Base-by-base conservation (phyloP, 805 yeast species). In the Debaryomyces prosopidis region DNA sequence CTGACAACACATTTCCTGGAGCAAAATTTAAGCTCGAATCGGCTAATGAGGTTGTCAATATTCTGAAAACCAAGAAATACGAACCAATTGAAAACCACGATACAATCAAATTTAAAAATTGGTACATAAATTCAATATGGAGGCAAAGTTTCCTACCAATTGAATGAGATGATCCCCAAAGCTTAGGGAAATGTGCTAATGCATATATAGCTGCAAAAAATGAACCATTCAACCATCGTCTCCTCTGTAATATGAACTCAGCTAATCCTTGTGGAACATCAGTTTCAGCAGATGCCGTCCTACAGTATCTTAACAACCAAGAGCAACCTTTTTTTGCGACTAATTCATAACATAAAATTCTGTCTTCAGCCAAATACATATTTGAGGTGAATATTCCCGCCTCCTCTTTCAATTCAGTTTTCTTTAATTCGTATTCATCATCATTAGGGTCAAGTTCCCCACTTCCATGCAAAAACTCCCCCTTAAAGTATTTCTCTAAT, bases 141-240 rank as follows among this genome's bases (percentile, higher is more conserved):
- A 82, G 65, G 48, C 71, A 66, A 10, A 81, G 19, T 57, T 80
- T 71, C 44, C 87, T 73, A 30, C 73, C 60, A 11, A 70, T 39
- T 30, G 79, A 75, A 61, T 82, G 87, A 12, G 77, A 66, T 5
- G 84, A 75, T n/a, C 66, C 49, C 74, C 82, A 82, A 32, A 82
- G 53, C 45, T 81, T 74, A 14, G 76, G 74, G 57, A 80, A 81
- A 53, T 82, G 85, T 43, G 68, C 76, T 51, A 82, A 65, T 1
- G 81, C 62, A 52, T 80, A 80, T 36, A 80, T 71, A 38, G 82
- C 82, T 1, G 87, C 87, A 35, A 84, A 84, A 57, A 82, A 82
- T 1, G 87, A 81, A 37, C 87, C 87, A 58, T 82, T 82, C 47
- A 83, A 69, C 87, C 87, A 82, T 54, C 87, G 73, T 58, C 87